A percentile compares a stretch with the other conserved stretches of the same genome.
Evolutionary conservation across 1,284 basidiomycete genomes (phyloP).

Genomic region (Schizophyllum commune): DNA sequence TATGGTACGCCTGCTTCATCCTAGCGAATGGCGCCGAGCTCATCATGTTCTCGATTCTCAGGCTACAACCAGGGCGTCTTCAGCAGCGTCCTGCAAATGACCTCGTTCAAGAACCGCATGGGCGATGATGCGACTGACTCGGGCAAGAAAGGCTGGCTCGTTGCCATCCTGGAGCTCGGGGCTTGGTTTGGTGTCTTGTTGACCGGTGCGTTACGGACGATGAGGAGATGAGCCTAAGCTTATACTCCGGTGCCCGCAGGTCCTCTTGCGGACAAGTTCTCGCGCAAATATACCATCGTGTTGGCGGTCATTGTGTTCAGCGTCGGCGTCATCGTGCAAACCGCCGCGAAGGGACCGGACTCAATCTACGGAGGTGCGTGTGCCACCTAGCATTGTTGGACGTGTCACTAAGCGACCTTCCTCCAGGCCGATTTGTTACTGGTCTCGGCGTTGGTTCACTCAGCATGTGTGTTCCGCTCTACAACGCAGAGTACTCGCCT

Average conservation of each 20-base stretch:
- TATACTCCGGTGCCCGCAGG: constrained; percentile 25
- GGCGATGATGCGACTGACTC: constrained; percentile 40
- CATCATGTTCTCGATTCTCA: constrained; percentile 15
- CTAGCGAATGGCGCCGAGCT: not conserved
- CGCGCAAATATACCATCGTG: constrained; percentile 60
- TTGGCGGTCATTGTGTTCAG: constrained; percentile 59
- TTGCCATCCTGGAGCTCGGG: constrained; percentile 61
- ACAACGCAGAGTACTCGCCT: constrained; percentile 68
- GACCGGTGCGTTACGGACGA: constrained; percentile 27
- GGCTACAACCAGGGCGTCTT: constrained; percentile 74
- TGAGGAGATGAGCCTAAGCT: not conserved
- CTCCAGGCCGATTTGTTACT: constrained; percentile 59
- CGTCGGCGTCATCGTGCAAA: constrained; percentile 63
- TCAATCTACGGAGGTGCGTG: constrained; percentile 58
- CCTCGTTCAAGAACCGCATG: constrained; percentile 48
- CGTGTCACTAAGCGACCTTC: not conserved
- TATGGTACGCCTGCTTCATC: constrained; percentile 33
- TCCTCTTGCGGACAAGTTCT: constrained; percentile 63
- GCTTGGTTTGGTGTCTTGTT: constrained; percentile 68
- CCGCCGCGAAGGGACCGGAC: constrained; percentile 41
- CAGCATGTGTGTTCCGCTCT: constrained; percentile 69
- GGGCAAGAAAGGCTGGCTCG: constrained; percentile 58
- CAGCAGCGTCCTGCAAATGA: constrained; percentile 60
- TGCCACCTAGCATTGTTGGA: not conserved
- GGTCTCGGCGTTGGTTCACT: constrained; percentile 73